Evolutionary conservation across 208 protist species (phyloP), one percentile per base, ranked within the genome.

Genomic region (Crithidia fasciculata): DNA sequence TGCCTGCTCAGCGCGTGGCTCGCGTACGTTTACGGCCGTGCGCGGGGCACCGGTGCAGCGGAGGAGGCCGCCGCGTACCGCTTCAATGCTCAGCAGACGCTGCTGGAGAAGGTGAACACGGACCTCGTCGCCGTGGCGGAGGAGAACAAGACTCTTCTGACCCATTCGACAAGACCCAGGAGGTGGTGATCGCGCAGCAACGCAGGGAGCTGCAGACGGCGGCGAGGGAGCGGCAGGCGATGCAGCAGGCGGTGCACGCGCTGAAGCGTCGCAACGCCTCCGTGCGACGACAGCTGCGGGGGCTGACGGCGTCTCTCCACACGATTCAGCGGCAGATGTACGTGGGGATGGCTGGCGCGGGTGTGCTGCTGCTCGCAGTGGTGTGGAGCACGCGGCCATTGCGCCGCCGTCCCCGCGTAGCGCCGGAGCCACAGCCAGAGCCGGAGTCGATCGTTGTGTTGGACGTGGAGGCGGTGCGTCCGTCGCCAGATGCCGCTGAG

Each of bases 1-100:
- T 88, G 83, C 50, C 10, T 80, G 39, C 12, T 73, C 4, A 84
- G 73, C 41, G 47, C 70, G 19, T 81, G 77, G 61, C 40, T 85
- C 5, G 77, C 82, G 44, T 90, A 70, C 43, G 63, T 78, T 13
- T 90, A 80, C 68, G 81, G 70, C 19, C 52, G 63, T 18, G n/a
- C 65, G 4, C 57, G 53, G 50, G 70, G 72, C 8, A 62, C 62
- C 13, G 47, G 36, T 12, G 28, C 49, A 0, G 73, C 61, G 0
- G 78, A 75, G 44, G 65, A 67, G 12, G 60, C 52, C 3, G 80
- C 75, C 4, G 13, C 19, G 13, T 28, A 63, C 37, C 59, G 54
- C 49, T 53, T 75, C 36, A 49, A 74, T 19, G 65, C 59, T 0
- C 75, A 81, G 64, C 60, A 75, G 53, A 4, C 12, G 13, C 7